Conservation (phyloP, 2,329 filamentous ascomycete genomes). For the Exophiala sp. region DNA sequence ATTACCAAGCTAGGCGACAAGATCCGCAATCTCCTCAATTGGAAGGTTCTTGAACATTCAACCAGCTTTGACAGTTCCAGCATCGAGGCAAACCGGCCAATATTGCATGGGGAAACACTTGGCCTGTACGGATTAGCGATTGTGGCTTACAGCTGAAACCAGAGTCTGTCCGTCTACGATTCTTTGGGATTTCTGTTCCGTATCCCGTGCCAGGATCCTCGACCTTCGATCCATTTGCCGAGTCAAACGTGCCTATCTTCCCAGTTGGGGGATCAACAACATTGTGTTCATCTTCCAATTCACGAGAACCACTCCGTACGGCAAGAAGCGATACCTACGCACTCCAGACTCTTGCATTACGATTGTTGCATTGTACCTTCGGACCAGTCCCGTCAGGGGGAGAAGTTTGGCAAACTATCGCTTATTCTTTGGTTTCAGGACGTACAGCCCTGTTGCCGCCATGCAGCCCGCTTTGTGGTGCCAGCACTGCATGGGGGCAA, state of each 20-base stretch:
- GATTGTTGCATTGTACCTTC: too few species aligned
- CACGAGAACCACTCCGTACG: background rate
- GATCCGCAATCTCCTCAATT: background rate
- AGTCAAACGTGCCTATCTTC: background rate
- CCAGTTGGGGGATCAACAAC: background rate
- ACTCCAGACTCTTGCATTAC: too few species aligned
- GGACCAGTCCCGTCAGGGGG: too few species aligned
- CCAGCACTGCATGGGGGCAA: too few species aligned
- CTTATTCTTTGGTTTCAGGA: too few species aligned
- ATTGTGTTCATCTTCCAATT: background rate
- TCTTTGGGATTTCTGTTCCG: background rate
- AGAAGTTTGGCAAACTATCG: too few species aligned
- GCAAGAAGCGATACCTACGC: too few species aligned
- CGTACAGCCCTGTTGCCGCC: too few species aligned
- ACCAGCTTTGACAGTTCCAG: background rate
- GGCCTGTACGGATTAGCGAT: background rate
- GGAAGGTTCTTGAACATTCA: background rate
- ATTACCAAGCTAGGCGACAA: background rate
- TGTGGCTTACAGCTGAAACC: background rate
- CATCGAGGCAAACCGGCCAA: background rate
- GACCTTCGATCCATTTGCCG: background rate
- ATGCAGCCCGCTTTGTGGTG: too few species aligned
- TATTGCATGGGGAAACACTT: background rate
- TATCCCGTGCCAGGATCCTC: background rate
- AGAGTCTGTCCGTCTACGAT: background rate